These are phyloP conservation scores for Paragyromitra xinjiangensis DNA, from an alignment of 495 filamentous ascomycete species.

Conservation along the genomic window DNA sequence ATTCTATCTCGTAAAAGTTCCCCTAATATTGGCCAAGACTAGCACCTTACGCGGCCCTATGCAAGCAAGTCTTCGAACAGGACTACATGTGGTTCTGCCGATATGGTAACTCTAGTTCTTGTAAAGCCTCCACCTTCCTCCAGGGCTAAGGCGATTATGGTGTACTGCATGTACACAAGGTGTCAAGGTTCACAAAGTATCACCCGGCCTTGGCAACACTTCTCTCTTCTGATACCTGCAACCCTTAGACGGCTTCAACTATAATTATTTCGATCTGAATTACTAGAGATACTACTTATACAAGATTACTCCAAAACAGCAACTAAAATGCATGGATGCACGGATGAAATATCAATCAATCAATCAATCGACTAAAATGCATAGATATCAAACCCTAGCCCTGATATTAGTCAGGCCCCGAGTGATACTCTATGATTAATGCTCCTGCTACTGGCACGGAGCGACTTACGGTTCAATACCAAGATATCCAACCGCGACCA, in stretches of 20 bases:
- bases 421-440: neutral
- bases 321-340: neutral
- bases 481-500: conserved; percentile 11
- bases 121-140: neutral
- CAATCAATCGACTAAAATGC: neutral
- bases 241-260: neutral
- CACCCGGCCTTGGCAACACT: neutral
- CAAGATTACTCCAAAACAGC: neutral
- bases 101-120: too few relatives aligned
- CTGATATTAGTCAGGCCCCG: neutral
- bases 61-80: too few relatives aligned
- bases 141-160: too few relatives aligned
- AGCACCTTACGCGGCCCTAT: too few relatives aligned
- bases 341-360: too few relatives aligned
- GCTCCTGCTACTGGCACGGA: neutral
- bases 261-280: neutral
- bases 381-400: too few relatives aligned
- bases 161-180: too few relatives aligned
- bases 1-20: too few relatives aligned
- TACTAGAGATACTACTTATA: neutral
- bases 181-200: neutral
- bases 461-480: neutral
- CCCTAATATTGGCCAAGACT: too few relatives aligned
- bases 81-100: too few relatives aligned
- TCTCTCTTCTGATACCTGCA: too few relatives aligned